Evolutionary conservation across 176 grass and related monocot genomes (phyloP), one percentile per base, ranked within the genome.

Genomic region (Avena sativa): DNA sequence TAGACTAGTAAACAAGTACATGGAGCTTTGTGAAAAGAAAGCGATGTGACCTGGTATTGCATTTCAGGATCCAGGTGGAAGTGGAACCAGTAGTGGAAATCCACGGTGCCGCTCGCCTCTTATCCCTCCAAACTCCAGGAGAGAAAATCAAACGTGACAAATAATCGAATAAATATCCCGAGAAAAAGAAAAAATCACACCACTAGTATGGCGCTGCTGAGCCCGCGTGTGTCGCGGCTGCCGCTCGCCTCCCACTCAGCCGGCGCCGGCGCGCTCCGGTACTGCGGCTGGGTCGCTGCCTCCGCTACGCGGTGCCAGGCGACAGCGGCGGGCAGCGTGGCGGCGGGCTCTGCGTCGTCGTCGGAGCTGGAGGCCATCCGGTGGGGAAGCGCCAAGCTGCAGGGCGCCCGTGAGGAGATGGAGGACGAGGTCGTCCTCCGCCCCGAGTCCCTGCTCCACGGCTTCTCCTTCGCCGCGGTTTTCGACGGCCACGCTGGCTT

Each of bases 401-500:
- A 99, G 83, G 97, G 94, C 83, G 65, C 83, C 30, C 94, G 94
- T 40, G 91, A 95, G 12, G 97, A 99, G 90, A 99, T 94, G 94
- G 94, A 99, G 94, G 97, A 99, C 85, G 92, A 99, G 32, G 76
- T 96, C 80, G 67, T 99, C 72, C 58, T 96, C 79, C 82, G 90
- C 9, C 78, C 90, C 16, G 89, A 89, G 0, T 51, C 87, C 60
- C 87, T 84, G 8, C 92, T 93, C 79, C 86, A 91, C 26, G 93
- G 90, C 8, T 96, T 98, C 92, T 98, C 94, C 85, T 98, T 96
- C 87, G 94, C 97, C 23, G 97, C 97, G 16, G 92, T 98, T 11
- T 70, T 98, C 81, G 97, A 96, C 17, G 97, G 93, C 69, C 97
- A 98, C 87, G 97, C 97, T 32, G 94, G 97, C 3, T 98, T 91